Percentiles rank a stretch among this genome's conserved stretches.
Conservation (phyloP, 352 stramenopile genomes). For the Globisporangium parvum region DNA sequence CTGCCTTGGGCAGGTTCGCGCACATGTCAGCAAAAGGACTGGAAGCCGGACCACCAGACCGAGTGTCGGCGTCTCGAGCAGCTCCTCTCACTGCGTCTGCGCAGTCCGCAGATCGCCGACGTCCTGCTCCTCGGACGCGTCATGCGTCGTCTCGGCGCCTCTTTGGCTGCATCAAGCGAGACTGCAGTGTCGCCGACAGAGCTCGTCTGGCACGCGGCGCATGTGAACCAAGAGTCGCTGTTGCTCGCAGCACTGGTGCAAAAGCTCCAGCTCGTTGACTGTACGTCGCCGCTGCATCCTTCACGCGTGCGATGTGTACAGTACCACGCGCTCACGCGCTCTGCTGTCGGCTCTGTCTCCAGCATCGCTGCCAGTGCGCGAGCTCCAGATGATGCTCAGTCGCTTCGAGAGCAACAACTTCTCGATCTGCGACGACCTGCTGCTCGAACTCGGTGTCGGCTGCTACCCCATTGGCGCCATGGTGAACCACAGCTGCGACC, state of each 20-base stretch:
- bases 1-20: conserved; percentile 32
- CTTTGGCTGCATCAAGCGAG: not conserved
- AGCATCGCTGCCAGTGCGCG: conserved; percentile 19
- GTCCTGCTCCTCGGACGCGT: conserved; percentile 52
- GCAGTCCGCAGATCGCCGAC: conserved; percentile 34
- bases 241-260: conserved; percentile 37
- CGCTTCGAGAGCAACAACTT: conserved; percentile 80
- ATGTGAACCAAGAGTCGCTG: conserved; percentile 42
- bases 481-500: conserved; percentile 72
- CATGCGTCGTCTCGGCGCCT: conserved; percentile 19
- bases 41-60: conserved; percentile 48
- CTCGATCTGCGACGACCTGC: conserved; percentile 56
- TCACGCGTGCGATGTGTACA: too few relatives aligned
- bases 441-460: conserved; percentile 46
- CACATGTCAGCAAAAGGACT: conserved; percentile 55
- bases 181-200: conserved; percentile 14
- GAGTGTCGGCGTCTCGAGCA: conserved; percentile 49
- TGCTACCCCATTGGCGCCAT: conserved; percentile 66
- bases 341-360: not conserved
- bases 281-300: conserved; percentile 4
- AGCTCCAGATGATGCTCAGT: conserved; percentile 60
- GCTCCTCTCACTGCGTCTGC: conserved; percentile 30
- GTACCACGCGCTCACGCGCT: too few relatives aligned
- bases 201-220: conserved; percentile 53
- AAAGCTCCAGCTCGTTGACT: conserved; percentile 47